Conservation (phyloP, 345 rosid species). For the Bruguiera sexangula region DNA sequence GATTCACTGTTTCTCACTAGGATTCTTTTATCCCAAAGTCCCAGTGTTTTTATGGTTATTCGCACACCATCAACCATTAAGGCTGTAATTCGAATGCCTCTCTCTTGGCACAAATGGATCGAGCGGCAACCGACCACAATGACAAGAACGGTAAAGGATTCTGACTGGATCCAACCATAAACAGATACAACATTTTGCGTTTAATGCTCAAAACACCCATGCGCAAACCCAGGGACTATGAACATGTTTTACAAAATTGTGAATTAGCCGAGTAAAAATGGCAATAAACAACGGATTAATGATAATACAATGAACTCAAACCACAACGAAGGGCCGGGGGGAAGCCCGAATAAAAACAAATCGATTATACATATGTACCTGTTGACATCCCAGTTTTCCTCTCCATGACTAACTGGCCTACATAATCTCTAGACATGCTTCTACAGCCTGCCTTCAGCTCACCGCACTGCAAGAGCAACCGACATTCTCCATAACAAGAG, state of each 20-base stretch:
- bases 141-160: no score
- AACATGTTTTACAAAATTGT: conserved; percentile 17
- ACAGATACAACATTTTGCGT: no score
- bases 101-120: no score
- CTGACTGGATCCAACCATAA: no score
- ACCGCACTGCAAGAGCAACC: background rate
- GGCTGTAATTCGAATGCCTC: no score
- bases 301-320: conserved; percentile 1
- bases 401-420: background rate
- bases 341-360: conserved; percentile 19
- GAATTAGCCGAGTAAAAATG: background rate
- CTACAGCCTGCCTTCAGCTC: background rate
- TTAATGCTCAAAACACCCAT: no score
- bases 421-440: background rate
- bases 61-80: no score
- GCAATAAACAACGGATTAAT: conserved; percentile 8
- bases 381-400: conserved; percentile 2
- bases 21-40: no score
- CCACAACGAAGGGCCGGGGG: background rate
- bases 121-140: no score
- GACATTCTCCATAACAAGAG: background rate
- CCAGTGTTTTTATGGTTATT: no score
- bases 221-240: background rate
- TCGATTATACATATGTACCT: conserved; percentile 19
- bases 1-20: background rate